Evolutionary conservation across 2,329 filamentous ascomycete species (phyloP), one percentile per base, ranked within the genome.

Genomic region (Pestalotiopsis sp.): DNA sequence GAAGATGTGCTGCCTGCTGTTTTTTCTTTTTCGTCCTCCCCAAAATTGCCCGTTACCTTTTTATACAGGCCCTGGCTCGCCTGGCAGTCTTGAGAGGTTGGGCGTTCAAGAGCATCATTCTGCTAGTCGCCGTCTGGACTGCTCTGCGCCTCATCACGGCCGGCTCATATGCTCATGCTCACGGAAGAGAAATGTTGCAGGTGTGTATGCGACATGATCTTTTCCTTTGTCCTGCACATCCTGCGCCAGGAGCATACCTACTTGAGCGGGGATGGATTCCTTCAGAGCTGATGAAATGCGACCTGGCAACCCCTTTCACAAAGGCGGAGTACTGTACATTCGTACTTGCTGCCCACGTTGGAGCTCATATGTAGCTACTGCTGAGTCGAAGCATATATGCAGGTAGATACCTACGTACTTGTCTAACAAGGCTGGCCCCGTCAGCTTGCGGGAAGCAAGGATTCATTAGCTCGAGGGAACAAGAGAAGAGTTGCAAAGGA

Each of bases 371-470:
- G 57, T 7, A 59, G 12, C 56, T 23, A 27, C 11, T 58, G 56
- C 56, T 36, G 31, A 36, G 27, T 31, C 5, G 27, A 31, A 31
- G 27, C 4, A 36, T 36, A 36, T 23, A 23, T 23, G 31, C 31
- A 36, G 31, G 27, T 38, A 36, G 12, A 20, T n/a, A 9, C 61
- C 31, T 12, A 7, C 36, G 31, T 56, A 25, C 20, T 23, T 38
- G 25, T 17, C 13, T 57, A 58, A 38, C 58, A 67, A 63, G 66
- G 66, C 66, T 67, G 57, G 38, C 38, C 25, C 38, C 45, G n/a
- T 52, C 36, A 57, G 41, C 38, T 36, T 67, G 66, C 64, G 64
- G 45, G 45, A 41, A 38, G 49, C 64, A 66, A 45, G 64, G 64
- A 66, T 63, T 52, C 9, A 36, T 36, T 12, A 63, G 58, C 38